Evolutionary conservation across 257 asterid genomes (phyloP), one percentile per base, ranked within the genome.

Genomic region (Paulownia fortunei): DNA sequence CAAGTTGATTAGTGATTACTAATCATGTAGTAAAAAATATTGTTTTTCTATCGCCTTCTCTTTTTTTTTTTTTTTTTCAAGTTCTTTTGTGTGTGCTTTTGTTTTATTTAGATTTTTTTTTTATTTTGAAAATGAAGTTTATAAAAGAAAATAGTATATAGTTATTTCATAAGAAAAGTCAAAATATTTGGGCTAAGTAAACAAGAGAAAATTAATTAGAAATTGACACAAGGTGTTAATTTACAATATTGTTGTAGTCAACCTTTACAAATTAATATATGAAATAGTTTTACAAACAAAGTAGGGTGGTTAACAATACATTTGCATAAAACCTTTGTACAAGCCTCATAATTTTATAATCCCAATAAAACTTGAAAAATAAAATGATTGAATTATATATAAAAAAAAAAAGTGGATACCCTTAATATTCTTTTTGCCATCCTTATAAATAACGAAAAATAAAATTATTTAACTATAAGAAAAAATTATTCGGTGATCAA

Each of bases 1-100:
- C 21, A 10, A 73, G 63, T 32, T 80, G 72, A 36, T 66, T 32
- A 30, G 59, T 58, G 42, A 49, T 73, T 47, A 72, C 23, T 61
- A 49, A 71, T 79, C 23, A 69, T 8, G 32, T 59, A 47, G 26
- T 27, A 26, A 32, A 32, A 8, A 44, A 63, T 1, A 21, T 8
- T 10, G 15, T 5, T 8, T 2, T 19, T 54, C 0, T 4, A n/a
- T 4, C n/a, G 7, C 4, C 19, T 60, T 60, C 30, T 3, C 46
- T 24, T 9, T 13, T 23, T 18, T 18, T 4, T 18, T 7, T 54
- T 2, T 8, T 18, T 23, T 55, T 26, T 26, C 36, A 59, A 56
- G 32, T 55, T 26, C 0, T 24, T 26, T 59, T 24, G 6, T 58
- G 6, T 10, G 11, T 23, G 12, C 5, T 54, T 7, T 54, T 18